Conservation (phyloP, 108 stramenopile genomes). For the Asterionellopsis glacialis region DNA sequence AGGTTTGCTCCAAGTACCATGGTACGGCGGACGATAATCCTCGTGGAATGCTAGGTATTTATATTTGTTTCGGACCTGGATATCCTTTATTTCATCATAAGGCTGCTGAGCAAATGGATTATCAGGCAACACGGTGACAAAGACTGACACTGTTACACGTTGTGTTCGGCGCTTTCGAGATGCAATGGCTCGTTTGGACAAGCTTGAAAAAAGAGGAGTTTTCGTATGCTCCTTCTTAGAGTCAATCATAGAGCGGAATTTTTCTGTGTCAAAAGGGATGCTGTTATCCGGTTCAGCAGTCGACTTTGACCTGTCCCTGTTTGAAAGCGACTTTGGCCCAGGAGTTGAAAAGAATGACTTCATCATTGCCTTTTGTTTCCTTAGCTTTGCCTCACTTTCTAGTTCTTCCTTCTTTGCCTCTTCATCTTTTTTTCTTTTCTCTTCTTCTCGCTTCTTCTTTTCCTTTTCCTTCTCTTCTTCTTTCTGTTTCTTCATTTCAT, state of each 20-base stretch:
- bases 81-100: conserved; percentile 61
- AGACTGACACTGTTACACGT: conserved; percentile 23
- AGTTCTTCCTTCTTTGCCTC: conserved; percentile 4
- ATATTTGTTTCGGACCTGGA: conserved; percentile 69
- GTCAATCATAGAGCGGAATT: conserved; percentile 41
- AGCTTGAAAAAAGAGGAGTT: conserved; percentile 11
- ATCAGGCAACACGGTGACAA: conserved; percentile 31
- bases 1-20: conserved; percentile 88
- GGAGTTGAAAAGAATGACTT: conserved; percentile 58
- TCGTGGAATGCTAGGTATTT: conserved; percentile 80
- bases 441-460: conserved; percentile 18
- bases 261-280: conserved; percentile 35
- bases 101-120: conserved; percentile 48
- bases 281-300: background rate
- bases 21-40: conserved; percentile 82
- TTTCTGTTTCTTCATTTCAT: conserved; percentile 16
- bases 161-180: conserved; percentile 26
- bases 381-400: conserved; percentile 21
- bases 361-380: conserved; percentile 56
- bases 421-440: conserved; percentile 12
- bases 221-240: background rate
- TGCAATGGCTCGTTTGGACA: conserved; percentile 16
- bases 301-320: background rate
- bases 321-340: conserved; percentile 15
- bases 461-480: conserved; percentile 19